Percentiles rank a stretch among this genome's conserved stretches.
Evolutionary conservation across 2,329 filamentous ascomycete genomes (phyloP).

Genomic region (Claviceps sp.): DNA sequence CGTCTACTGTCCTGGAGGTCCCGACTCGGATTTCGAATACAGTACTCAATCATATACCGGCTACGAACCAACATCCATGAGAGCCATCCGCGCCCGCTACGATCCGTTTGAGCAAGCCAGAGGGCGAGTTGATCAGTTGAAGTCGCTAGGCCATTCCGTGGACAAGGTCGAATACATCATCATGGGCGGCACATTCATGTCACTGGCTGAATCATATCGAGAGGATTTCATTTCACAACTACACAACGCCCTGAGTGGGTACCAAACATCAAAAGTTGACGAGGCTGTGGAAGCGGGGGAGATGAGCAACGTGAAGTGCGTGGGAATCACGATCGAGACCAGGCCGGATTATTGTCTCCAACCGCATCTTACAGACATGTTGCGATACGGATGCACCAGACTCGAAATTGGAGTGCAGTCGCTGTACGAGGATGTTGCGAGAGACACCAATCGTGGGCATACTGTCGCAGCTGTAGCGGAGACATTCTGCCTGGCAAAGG

Average conservation of each 20-base stretch:
- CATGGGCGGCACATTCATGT: constrained; percentile 99
- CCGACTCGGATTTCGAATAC: constrained; percentile 97
- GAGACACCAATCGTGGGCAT: constrained; percentile 93
- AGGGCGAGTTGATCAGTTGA: constrained; percentile 92
- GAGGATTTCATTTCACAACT: constrained; percentile 91
- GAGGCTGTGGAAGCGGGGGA: constrained; percentile 89
- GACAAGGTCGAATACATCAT: constrained; percentile 99
- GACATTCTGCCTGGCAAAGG: constrained; percentile 94
- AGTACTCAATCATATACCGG: constrained; percentile 98
- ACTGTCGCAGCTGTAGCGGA: constrained; percentile 92
- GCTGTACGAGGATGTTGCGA: constrained; percentile 93
- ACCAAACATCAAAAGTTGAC: constrained; percentile 86
- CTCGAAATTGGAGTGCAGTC: constrained; percentile 93
- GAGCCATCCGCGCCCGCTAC: constrained; percentile 90
- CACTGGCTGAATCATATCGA: constrained; percentile 72
- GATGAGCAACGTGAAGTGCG: constrained; percentile 95
- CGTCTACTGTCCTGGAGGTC: constrained; percentile 94
- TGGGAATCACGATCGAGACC: constrained; percentile 97
- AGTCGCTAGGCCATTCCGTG: constrained; percentile 87
- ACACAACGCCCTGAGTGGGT: constrained; percentile 92
- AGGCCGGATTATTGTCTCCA: constrained; percentile 93
- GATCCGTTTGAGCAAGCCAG: constrained; percentile 96
- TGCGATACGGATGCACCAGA: constrained; percentile 93
- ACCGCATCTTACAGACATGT: constrained; percentile 89
- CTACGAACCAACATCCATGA: constrained; percentile 97